phyloP scores from a whole-genome alignment of 2,329 filamentous ascomycete genomes.

The Alternaria novae-zelandiae region DNA sequence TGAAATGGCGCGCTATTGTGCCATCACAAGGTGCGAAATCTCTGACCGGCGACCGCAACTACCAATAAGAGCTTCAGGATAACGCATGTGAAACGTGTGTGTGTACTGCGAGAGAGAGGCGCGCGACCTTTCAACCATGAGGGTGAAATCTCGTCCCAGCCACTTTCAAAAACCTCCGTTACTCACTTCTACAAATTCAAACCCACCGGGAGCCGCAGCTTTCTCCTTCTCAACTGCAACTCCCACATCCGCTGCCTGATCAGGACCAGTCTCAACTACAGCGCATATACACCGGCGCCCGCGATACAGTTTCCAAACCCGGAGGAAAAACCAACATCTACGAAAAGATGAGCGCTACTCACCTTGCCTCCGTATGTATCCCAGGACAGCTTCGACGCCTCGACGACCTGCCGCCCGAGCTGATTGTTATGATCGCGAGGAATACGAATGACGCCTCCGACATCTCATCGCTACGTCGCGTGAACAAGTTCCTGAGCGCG shows the following conservation, averaged over 20 bases:
- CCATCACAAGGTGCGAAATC: background rate
- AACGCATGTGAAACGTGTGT: background rate
- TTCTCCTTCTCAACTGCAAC: background rate
- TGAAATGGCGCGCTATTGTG: background rate
- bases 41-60: background rate
- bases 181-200: background rate
- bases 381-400: background rate
- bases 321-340: background rate
- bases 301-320: background rate
- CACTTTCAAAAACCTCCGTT: background rate
- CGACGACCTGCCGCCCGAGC: constrained; percentile 19
- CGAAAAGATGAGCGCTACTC: background rate
- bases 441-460: background rate
- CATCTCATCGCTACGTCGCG: background rate
- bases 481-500: background rate
- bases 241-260: background rate
- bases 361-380: background rate
- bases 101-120: background rate
- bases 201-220: background rate
- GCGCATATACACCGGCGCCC: background rate
- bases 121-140: background rate
- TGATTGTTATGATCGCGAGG: background rate
- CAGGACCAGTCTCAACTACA: background rate
- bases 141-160: background rate
- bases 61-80: background rate